phyloP scores from a whole-genome alignment of 257 asterid species.

The Ligustrum vulgare region DNA sequence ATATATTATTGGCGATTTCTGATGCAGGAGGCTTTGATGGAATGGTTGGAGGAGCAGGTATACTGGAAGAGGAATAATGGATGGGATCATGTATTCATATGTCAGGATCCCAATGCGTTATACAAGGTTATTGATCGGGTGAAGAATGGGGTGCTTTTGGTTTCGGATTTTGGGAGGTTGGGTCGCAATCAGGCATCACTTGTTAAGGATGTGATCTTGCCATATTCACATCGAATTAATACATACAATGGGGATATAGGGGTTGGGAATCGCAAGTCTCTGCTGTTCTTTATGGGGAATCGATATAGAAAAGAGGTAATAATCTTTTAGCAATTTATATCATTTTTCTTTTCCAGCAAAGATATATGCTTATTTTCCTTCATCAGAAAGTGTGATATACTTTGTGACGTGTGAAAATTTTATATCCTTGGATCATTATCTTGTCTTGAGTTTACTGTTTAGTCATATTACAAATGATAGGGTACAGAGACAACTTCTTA shows the following conservation, averaged over 20 bases:
- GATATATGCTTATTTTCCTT: not conserved
- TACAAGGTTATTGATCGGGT: slow-evolving; percentile 81
- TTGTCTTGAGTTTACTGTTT: not conserved
- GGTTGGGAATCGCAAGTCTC: slow-evolving; percentile 61
- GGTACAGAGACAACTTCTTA: not conserved
- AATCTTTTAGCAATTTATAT: not conserved
- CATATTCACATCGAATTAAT: slow-evolving; percentile 88
- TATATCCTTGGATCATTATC: not conserved
- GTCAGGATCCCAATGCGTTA: slow-evolving; percentile 98
- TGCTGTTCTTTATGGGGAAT: slow-evolving; percentile 97
- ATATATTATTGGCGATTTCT: slow-evolving; percentile 20
- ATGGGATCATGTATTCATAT: slow-evolving; percentile 91
- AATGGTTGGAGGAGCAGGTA: slow-evolving; percentile 81
- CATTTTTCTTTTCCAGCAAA: slow-evolving; percentile 4
- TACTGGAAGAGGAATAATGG: slow-evolving; percentile 96
- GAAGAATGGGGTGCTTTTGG: slow-evolving; percentile 84
- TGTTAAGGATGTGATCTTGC: slow-evolving; percentile 89
- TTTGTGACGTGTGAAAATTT: not conserved
- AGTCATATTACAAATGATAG: not conserved
- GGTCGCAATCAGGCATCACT: slow-evolving; percentile 77
- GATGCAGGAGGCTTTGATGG: slow-evolving; percentile 80
- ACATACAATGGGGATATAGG: slow-evolving; percentile 78
- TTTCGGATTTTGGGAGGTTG: slow-evolving; percentile 98
- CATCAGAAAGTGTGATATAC: not conserved
- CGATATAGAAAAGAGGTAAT: slow-evolving; percentile 94